Evolutionary conservation across 164 flowering plant species (phyloP), one percentile per base, ranked within the genome.

Genomic region (Platanus orientalis): DNA sequence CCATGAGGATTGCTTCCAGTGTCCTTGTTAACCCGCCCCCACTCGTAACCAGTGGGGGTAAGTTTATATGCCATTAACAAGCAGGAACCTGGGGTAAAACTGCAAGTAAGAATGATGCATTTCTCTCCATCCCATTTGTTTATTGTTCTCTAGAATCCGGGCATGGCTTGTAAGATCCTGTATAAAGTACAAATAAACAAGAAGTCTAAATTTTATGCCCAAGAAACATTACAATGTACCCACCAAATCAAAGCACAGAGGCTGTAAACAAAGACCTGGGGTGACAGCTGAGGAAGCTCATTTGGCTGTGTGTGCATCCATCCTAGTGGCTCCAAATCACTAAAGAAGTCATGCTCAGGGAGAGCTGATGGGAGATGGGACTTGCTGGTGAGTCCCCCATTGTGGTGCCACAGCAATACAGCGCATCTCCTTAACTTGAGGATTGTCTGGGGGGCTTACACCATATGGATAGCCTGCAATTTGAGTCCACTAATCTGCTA

Each of bases 291-390:
- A 57, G 99, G 98, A 73, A 92, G 98, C 75, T 95, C 99, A 73
- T 92, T 95, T 34, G 99, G 98, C 60, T 95, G 99, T 4, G 99
- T 90, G 74, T 95, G 99, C 97, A 95, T 85, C 99, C 99, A 95
- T 63, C 99, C 99, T 78, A 95, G 53, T 23, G 99, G 99, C 81
- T 95, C 98, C 69, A 95, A 81, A 72, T 95, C 99, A 69, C 77
- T 90, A 42, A 95, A 69, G 75, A 95, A 95, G 59, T 95, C 98
- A 68, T 95, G 99, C 66, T 92, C 97, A 11, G 99, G 99, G 60
- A 95, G 90, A 34, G 81, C 83, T 3, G 84, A 84, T 23, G 99
- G 99, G 19, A 95, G 95, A 80, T 88, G 82, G 60, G 60, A 92
- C 99, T 66, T 92, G 93, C 77, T 95, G 99, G 75, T 92, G 99